phyloP scores from a whole-genome alignment of 257 asterid species.

The Jasminum sambac region DNA sequence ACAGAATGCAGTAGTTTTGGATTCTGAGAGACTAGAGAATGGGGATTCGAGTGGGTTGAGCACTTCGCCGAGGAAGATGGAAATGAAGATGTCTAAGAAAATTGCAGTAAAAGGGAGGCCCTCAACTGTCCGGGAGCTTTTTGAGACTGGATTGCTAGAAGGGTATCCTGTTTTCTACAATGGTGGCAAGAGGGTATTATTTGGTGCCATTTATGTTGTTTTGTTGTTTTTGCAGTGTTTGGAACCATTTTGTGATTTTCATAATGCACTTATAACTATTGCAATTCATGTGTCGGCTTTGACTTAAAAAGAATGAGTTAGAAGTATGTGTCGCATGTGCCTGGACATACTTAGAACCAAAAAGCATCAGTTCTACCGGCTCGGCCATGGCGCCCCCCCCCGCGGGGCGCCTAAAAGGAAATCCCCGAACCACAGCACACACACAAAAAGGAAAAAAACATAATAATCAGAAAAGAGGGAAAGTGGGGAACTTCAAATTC shows the following conservation, averaged over 20 bases:
- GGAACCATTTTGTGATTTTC: neutral
- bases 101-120: constrained; percentile 62
- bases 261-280: neutral
- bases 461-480: neutral
- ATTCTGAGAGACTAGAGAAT: constrained; percentile 41
- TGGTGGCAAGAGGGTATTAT: constrained; percentile 85
- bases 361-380: too few species aligned
- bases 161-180: constrained; percentile 97
- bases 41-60: constrained; percentile 33
- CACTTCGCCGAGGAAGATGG: constrained; percentile 51
- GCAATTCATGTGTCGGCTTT: neutral
- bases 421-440: too few species aligned
- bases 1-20: constrained; percentile 49
- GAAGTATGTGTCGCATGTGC: neutral
- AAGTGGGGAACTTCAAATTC: neutral
- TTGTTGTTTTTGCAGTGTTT: neutral
- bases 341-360: neutral
- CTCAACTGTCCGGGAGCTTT: constrained; percentile 83
- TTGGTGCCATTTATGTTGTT: neutral
- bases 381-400: too few species aligned
- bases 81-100: constrained; percentile 70
- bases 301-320: neutral
- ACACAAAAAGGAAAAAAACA: too few species aligned
- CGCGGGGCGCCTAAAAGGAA: too few species aligned
- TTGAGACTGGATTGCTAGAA: constrained; percentile 88